A percentile compares a stretch with the other conserved stretches of the same genome.
These are phyloP conservation scores for Carex scoparia DNA, from an alignment of 176 grass and related monocot species.

Conservation along the genomic window DNA sequence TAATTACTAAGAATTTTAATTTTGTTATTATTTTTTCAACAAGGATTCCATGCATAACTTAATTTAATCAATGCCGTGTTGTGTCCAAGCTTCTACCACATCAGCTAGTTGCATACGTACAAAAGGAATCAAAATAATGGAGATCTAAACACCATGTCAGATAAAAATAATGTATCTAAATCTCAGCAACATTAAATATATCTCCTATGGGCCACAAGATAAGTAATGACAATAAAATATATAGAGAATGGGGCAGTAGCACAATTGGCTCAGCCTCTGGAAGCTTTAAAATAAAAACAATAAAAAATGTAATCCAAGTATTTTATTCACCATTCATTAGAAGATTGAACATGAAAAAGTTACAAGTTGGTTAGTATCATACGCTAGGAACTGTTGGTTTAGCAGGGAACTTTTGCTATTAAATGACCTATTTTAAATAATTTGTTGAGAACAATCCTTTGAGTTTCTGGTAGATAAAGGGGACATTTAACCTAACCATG, in stretches of 20 bases:
- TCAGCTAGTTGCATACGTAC: not conserved
- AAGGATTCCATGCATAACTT: too few species aligned
- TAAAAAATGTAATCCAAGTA: not conserved
- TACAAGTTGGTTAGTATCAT: slow-evolving; percentile 8
- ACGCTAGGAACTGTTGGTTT: not conserved
- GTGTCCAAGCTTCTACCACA: too few species aligned
- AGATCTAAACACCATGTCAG: not conserved
- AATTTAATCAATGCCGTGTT: too few species aligned
- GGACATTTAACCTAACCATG: slow-evolving; percentile 10
- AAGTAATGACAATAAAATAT: not conserved
- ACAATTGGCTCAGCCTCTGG: too few species aligned
- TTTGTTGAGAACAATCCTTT: not conserved
- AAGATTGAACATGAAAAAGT: not conserved
- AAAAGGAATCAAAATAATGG: not conserved
- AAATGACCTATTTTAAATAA: not conserved
- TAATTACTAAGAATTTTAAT: too few species aligned
- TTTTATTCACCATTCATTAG: not conserved
- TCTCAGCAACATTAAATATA: not conserved
- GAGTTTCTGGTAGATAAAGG: not conserved
- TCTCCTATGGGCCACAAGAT: not conserved
- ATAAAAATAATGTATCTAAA: not conserved
- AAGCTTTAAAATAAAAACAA: too few species aligned
- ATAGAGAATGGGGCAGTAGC: too few species aligned
- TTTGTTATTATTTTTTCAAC: too few species aligned
- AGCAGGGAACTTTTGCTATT: not conserved